Percentiles rank a stretch among this genome's conserved stretches.
Conservation (phyloP, 495 filamentous ascomycete species). For the Echria macrotheca region DNA sequence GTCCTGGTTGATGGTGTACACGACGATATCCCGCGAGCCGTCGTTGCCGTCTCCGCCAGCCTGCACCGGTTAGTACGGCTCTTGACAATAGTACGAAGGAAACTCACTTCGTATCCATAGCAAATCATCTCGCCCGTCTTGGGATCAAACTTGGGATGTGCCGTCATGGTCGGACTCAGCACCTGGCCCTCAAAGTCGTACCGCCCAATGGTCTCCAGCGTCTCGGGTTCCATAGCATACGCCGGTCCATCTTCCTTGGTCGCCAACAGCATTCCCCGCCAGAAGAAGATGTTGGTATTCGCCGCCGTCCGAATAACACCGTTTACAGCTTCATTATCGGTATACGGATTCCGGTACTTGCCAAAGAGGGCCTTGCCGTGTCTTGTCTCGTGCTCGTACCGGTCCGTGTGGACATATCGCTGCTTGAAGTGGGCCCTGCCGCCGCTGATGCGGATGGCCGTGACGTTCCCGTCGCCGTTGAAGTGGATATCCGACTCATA, state of each 20-base stretch:
- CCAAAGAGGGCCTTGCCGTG: conserved; percentile 41
- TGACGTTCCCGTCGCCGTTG: conserved; percentile 42
- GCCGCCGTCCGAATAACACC: conserved; percentile 45
- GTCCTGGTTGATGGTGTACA: conserved; percentile 39
- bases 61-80: conserved; percentile 28
- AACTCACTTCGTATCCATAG: conserved; percentile 54
- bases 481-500: conserved; percentile 51
- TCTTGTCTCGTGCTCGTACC: conserved; percentile 37
- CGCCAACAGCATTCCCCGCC: conserved; percentile 46
- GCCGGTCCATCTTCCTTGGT: conserved; percentile 52
- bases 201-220: conserved; percentile 48
- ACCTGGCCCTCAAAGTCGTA: conserved; percentile 57
- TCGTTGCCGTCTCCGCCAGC: conserved; percentile 41
- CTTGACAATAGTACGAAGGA: conserved; percentile 29
- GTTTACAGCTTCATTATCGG: conserved; percentile 46
- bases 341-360: conserved; percentile 50
- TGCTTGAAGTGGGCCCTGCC: conserved; percentile 48
- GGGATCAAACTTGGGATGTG: conserved; percentile 58
- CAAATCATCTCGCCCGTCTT: conserved; percentile 51
- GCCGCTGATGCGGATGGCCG: conserved; percentile 47
- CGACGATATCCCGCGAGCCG: conserved; percentile 41
- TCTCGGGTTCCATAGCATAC: conserved; percentile 51
- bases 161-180: conserved; percentile 48
- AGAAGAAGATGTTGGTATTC: conserved; percentile 54
- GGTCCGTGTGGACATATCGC: conserved; percentile 51